phyloP scores from a whole-genome alignment of 495 filamentous ascomycete species.

The Mycothermus thermophilus region DNA sequence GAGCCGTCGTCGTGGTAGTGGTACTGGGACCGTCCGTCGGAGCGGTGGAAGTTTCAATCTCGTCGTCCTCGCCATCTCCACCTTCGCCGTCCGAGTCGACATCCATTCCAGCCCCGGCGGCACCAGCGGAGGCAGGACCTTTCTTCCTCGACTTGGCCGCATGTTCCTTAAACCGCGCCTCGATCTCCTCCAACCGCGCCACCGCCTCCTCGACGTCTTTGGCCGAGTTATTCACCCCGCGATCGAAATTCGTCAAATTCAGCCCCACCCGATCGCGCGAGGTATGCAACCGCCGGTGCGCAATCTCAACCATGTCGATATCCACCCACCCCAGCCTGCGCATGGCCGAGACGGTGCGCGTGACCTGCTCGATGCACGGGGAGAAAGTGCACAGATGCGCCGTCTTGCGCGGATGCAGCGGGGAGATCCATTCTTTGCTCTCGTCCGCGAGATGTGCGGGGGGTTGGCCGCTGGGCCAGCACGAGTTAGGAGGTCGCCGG shows the following conservation, averaged over 20 bases:
- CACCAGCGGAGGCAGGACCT: no score
- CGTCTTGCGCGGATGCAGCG: constrained; percentile 52
- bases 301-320: constrained; percentile 81
- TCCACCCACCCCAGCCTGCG: constrained; percentile 75
- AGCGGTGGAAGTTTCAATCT: constrained; percentile 3
- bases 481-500: constrained; percentile 21
- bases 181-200: constrained; percentile 53
- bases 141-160: constrained; percentile 22
- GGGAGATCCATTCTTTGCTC: constrained; percentile 37
- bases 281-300: constrained; percentile 62
- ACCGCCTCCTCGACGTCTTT: constrained; percentile 68
- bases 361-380: constrained; percentile 92
- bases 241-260: constrained; percentile 25
- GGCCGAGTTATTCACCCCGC: constrained; percentile 37
- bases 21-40: constrained; percentile 11
- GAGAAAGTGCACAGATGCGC: constrained; percentile 83
- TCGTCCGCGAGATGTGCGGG: constrained; percentile 4
- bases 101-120: no score
- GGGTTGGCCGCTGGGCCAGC: constrained; percentile 1
- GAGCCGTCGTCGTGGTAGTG: neutral
- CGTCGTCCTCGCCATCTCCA: constrained; percentile 6
- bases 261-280: constrained; percentile 65
- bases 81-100: constrained; percentile 18
- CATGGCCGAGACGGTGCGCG: constrained; percentile 62
- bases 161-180: constrained; percentile 46